These are phyloP conservation scores for Salix udensis DNA, from an alignment of 345 rosid species.

Conservation along the genomic window DNA sequence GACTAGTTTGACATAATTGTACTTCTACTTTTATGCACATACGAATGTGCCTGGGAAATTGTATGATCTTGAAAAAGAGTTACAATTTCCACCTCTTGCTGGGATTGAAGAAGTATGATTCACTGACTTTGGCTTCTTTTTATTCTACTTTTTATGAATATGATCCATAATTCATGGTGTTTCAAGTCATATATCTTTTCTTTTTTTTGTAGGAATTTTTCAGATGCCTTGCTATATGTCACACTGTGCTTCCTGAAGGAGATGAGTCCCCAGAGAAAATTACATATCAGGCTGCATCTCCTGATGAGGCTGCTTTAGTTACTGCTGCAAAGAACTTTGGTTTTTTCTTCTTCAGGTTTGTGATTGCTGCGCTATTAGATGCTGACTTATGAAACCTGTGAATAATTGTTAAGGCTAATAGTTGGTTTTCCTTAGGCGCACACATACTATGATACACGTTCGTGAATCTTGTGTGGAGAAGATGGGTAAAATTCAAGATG, in stretches of 20 bases:
- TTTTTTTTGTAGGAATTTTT: slow-evolving; percentile 72
- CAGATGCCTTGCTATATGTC: slow-evolving; percentile 98
- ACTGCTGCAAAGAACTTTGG: slow-evolving; percentile 97
- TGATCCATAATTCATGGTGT: neutral
- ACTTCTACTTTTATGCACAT: neutral
- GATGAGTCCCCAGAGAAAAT: slow-evolving; percentile 91
- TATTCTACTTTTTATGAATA: neutral
- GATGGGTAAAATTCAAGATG: slow-evolving; percentile 84
- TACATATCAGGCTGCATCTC: slow-evolving; percentile 97
- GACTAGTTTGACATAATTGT: slow-evolving; percentile 2
- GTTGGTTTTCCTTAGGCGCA: slow-evolving; percentile 57
- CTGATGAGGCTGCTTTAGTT: slow-evolving; percentile 98
- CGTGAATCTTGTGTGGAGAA: slow-evolving; percentile 98
- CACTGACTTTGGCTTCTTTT: neutral
- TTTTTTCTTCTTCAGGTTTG: slow-evolving; percentile 88
- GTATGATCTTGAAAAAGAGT: neutral
- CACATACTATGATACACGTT: slow-evolving; percentile 86
- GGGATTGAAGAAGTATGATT: neutral
- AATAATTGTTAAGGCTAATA: slow-evolving; percentile 13
- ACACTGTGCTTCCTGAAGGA: slow-evolving; percentile 98
- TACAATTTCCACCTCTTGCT: neutral
- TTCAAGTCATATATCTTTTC: slow-evolving; percentile 14
- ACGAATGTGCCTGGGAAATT: neutral
- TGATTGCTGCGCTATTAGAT: neutral
- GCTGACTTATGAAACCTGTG: neutral